phyloP scores from a whole-genome alignment of 1,284 basidiomycete genomes.

The Pseudozyma thailandica region DNA sequence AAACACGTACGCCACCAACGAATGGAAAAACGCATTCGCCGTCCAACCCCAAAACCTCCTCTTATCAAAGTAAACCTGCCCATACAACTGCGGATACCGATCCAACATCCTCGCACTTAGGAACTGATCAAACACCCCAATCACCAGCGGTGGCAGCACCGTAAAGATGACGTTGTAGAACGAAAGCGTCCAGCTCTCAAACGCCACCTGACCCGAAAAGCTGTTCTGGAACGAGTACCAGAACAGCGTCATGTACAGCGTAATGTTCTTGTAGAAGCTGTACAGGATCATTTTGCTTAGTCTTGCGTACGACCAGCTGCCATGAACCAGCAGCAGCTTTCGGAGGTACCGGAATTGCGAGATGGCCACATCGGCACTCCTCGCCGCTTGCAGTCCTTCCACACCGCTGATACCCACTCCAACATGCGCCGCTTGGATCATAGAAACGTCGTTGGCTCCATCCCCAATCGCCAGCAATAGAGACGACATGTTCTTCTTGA shows the following conservation, averaged over 20 bases:
- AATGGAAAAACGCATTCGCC: slow-evolving; percentile 81
- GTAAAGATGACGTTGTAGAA: slow-evolving; percentile 69
- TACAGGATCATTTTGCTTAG: slow-evolving; percentile 89
- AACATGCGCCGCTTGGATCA: slow-evolving; percentile 78
- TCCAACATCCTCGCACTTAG: slow-evolving; percentile 95
- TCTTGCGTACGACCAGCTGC: slow-evolving; percentile 96
- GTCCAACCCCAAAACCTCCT: slow-evolving; percentile 87
- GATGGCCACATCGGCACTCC: slow-evolving; percentile 95
- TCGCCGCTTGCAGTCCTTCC: slow-evolving; percentile 96
- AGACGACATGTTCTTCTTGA: slow-evolving; percentile 93
- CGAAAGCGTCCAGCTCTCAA: slow-evolving; percentile 96
- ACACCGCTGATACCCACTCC: slow-evolving; percentile 98
- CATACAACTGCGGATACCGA: slow-evolving; percentile 94
- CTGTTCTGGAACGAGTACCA: slow-evolving; percentile 88
- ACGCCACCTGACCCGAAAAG: slow-evolving; percentile 98
- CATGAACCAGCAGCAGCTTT: slow-evolving; percentile 95
- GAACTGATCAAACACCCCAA: slow-evolving; percentile 97
- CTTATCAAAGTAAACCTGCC: slow-evolving; percentile 62
- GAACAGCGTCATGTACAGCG: slow-evolving; percentile 96
- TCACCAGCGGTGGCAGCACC: slow-evolving; percentile 93
- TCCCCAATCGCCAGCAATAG: slow-evolving; percentile 90
- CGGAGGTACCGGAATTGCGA: slow-evolving; percentile 97
- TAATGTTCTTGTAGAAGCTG: slow-evolving; percentile 79
- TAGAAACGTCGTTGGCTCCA: slow-evolving; percentile 74
- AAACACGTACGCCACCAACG: slow-evolving; percentile 86